These are phyloP conservation scores for Phalaenopsis aphrodite DNA, from an alignment of 106 monocot species.

Conservation along the genomic window DNA sequence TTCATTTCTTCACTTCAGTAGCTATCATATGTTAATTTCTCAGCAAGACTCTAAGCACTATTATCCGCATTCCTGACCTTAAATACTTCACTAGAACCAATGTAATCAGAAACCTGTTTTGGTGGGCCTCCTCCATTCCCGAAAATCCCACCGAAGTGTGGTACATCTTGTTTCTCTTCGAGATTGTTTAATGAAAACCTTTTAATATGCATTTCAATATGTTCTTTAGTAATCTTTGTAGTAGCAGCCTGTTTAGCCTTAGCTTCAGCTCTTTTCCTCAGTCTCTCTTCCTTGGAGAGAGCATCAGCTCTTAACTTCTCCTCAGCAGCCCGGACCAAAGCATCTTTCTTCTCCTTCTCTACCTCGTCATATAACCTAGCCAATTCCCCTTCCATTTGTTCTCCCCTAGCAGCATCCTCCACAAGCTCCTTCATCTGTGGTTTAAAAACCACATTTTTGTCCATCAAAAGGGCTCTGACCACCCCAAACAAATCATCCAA, in stretches of 20 bases:
- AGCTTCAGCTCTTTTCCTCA: conserved; percentile 65
- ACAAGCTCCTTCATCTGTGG: conserved; percentile 56
- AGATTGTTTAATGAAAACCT: neutral
- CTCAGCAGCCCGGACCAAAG: conserved; percentile 49
- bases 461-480: conserved; percentile 45
- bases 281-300: conserved; percentile 55
- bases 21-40: neutral
- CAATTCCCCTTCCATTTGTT: conserved; percentile 56
- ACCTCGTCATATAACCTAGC: conserved; percentile 53
- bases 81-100: neutral
- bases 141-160: neutral
- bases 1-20: neutral
- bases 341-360: conserved; percentile 65
- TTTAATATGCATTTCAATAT: conserved; percentile 11
- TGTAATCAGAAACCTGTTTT: neutral
- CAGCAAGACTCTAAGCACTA: neutral
- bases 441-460: conserved; percentile 36
- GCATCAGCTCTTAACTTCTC: conserved; percentile 66
- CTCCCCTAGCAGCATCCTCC: conserved; percentile 35
- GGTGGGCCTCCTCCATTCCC: neutral
- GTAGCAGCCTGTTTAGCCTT: conserved; percentile 61
- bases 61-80: neutral
- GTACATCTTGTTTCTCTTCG: neutral
- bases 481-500: conserved; percentile 45
- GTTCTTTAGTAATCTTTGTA: conserved; percentile 19